Evolutionary conservation across 1,139 yeast genomes (phyloP).

Genomic region (Candida anutae): DNA sequence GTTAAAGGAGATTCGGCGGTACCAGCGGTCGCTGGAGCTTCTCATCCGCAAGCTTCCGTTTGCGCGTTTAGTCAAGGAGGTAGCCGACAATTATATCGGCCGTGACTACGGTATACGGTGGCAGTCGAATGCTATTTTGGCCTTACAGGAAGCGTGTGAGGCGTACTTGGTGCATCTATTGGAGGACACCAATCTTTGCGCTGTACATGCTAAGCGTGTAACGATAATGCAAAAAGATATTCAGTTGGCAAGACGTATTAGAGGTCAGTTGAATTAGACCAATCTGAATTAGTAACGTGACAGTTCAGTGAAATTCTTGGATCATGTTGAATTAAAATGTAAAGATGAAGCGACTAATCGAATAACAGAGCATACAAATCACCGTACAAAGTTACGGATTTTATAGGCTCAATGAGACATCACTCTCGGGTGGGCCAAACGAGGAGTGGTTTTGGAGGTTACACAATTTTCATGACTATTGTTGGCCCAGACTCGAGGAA

Average conservation of each 20-base stretch:
- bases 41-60: conserved; percentile 83
- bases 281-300: no score
- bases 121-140: conserved; percentile 85
- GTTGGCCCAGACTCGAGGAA: no score
- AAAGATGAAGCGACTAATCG: no score
- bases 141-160: conserved; percentile 89
- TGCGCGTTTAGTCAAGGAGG: conserved; percentile 77
- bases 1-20: conserved; percentile 67
- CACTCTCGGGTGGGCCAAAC: no score
- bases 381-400: no score
- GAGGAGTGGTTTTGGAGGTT: no score
- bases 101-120: conserved; percentile 62
- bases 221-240: conserved; percentile 93
- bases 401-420: no score
- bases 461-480: no score
- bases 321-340: no score
- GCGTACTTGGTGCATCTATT: conserved; percentile 79
- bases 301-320: no score
- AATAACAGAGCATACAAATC: no score
- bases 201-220: conserved; percentile 88
- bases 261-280: conserved; percentile 46
- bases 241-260: conserved; percentile 80
- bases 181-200: conserved; percentile 87
- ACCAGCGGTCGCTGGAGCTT: conserved; percentile 72
- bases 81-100: conserved; percentile 62